These are phyloP conservation scores for Abrus pulchellus DNA, from an alignment of 306 rosid species.

Conservation along the genomic window DNA sequence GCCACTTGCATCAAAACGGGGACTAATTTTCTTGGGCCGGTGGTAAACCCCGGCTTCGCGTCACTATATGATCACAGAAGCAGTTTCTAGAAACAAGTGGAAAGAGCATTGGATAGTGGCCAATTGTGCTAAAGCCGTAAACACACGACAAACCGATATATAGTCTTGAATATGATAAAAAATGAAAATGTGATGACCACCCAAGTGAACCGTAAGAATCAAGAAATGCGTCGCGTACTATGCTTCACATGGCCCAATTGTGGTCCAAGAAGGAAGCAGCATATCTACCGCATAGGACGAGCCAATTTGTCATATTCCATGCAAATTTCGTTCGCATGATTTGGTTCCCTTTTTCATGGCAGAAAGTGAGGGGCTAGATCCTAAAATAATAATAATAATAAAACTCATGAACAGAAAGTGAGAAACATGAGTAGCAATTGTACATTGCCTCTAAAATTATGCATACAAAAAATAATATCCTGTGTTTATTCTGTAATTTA, in stretches of 20 bases:
- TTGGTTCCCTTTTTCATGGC: constrained; percentile 23
- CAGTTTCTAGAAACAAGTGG: constrained; percentile 29
- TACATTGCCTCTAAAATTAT: neutral
- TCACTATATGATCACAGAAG: constrained; percentile 3
- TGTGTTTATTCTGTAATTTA: too few relatives aligned
- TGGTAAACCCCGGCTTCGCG: neutral
- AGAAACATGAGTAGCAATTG: neutral
- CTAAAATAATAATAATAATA: neutral
- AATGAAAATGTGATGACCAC: neutral
- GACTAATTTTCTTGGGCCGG: constrained; percentile 6
- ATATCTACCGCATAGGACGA: neutral
- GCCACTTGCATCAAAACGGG: neutral
- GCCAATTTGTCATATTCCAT: constrained; percentile 33
- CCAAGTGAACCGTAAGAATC: neutral
- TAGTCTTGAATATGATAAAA: neutral
- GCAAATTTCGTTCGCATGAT: neutral
- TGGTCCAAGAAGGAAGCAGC: constrained; percentile 39
- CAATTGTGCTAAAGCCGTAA: too few relatives aligned
- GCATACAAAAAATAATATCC: neutral
- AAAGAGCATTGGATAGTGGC: too few relatives aligned
- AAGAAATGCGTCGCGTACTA: neutral
- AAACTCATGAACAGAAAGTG: neutral
- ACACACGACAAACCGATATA: too few relatives aligned
- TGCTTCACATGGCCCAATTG: neutral
- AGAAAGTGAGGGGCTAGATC: constrained; percentile 14